Evolutionary conservation across 768 basidiomycete genomes (phyloP).

Genomic region (Auricularia sp.): DNA sequence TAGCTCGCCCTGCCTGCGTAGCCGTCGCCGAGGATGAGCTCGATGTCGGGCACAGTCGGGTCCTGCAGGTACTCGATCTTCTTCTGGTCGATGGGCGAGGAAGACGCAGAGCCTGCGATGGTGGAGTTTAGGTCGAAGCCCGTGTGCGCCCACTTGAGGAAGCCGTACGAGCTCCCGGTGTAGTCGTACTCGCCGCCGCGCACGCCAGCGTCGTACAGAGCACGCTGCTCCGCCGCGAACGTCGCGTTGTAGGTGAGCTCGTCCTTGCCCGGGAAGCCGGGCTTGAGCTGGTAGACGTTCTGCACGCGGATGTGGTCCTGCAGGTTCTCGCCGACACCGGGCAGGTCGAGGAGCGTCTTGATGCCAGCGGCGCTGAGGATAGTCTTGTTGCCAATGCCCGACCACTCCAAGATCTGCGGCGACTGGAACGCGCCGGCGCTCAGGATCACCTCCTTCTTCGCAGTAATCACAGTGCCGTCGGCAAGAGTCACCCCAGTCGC

Average conservation of each 20-base stretch:
- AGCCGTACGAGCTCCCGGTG: not conserved
- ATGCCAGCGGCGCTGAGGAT: conserved; percentile 22
- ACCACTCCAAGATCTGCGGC: conserved; percentile 31
- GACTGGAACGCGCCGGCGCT: conserved; percentile 15
- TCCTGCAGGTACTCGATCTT: not conserved
- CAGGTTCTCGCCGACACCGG: conserved; percentile 30
- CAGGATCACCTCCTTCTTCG: conserved; percentile 11
- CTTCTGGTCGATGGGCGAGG: not conserved
- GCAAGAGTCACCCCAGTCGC: not conserved
- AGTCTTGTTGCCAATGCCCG: conserved; percentile 27
- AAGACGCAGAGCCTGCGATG: not conserved
- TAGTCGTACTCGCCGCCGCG: not conserved
- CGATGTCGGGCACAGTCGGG: not conserved
- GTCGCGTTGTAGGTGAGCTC: not conserved
- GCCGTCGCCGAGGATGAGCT: not conserved
- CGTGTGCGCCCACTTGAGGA: not conserved
- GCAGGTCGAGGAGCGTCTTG: conserved; percentile 21
- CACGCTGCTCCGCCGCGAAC: not conserved
- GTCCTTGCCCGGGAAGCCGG: conserved; percentile 5
- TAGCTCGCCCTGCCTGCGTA: not conserved
- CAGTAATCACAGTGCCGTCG: not conserved
- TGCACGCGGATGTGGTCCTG: conserved; percentile 18
- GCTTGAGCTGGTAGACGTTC: not conserved
- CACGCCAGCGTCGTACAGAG: not conserved
- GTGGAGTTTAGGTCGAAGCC: not conserved